A percentile compares a stretch with the other conserved stretches of the same genome.
phyloP scores from a whole-genome alignment of 108 stramenopile species.

The Nannochloropsis salina region DNA sequence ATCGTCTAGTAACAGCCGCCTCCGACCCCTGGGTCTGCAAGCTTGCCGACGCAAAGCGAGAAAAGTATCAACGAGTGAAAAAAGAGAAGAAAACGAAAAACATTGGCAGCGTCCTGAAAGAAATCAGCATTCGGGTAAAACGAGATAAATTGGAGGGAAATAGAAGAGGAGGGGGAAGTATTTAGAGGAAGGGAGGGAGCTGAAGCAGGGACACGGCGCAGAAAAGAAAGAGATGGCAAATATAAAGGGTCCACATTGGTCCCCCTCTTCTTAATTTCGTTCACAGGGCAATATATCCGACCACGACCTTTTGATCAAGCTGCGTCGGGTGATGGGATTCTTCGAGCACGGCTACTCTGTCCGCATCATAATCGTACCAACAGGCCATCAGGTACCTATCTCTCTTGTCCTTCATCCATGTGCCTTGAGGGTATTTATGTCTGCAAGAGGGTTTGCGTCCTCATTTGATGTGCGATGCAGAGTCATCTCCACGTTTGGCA shows the following conservation, averaged over 20 bases:
- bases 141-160: too few relatives aligned
- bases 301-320: neutral
- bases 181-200: neutral
- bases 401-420: neutral
- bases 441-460: neutral
- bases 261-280: neutral
- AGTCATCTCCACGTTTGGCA: too few relatives aligned
- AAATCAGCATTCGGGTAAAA: neutral
- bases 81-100: neutral
- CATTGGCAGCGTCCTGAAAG: neutral
- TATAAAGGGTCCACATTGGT: too few relatives aligned
- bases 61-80: neutral
- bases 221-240: neutral
- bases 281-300: neutral
- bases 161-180: neutral
- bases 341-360: constrained; percentile 11
- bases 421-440: neutral
- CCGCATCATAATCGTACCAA: neutral
- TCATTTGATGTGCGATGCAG: too few relatives aligned
- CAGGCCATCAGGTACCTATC: neutral
- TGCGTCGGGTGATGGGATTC: neutral
- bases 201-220: neutral
- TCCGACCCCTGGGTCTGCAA: neutral
- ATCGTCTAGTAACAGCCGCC: neutral
- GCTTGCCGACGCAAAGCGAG: neutral